Base-by-base conservation (phyloP, 371 early-diverging fungal genomes). In the Rhizopus arrhizus region DNA sequence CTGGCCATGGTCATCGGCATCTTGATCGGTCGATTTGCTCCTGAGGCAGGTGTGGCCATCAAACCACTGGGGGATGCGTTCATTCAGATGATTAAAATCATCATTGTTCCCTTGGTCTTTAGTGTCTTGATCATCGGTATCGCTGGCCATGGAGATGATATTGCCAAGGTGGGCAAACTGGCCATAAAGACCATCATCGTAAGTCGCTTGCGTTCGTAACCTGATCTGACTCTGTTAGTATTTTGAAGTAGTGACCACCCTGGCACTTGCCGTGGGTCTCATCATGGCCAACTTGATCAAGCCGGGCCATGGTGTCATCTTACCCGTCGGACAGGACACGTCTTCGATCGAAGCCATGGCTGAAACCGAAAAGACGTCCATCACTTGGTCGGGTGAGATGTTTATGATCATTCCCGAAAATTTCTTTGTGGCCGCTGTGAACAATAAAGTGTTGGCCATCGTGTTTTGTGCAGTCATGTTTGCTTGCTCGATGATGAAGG, bases 381-480 rank as follows among this genome's bases (percentile, higher is more conserved):
- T 88, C 58, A 81, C 81, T 10, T 86, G 86, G 86, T 50, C 78
- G 8, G 66, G 69, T 13, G 82, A 83, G 63, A 65, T 88, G 69
- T 72, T 77, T 42, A 46, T 76, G 52, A 86, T 88, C 40, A 74
- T 87, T 43, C 88, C 88, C 6, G 58, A 65, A 22, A 73, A 78
- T 49, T 88, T 89, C 64, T 83, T 85, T 52, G 49, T 43, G 0
- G 84, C 86, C 40, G 74, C 77, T 58, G 60, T 77, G n/a, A 69
- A 80, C 11, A 78, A 76, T 55, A 74, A 77, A 22, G 84, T 87
- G 15, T 77, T 91, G 0, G 83, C 85, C 53, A 78, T 89, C 40
- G 87, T 89, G n/a, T 84, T 88, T 48, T 87, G 87, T 54, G 77
- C 89, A 1, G 73, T 83, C 60, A 82, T 89, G 81, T 91, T 91